Conservation (phyloP, 2,329 filamentous ascomycete species). For the Fusarium armeniacum region DNA sequence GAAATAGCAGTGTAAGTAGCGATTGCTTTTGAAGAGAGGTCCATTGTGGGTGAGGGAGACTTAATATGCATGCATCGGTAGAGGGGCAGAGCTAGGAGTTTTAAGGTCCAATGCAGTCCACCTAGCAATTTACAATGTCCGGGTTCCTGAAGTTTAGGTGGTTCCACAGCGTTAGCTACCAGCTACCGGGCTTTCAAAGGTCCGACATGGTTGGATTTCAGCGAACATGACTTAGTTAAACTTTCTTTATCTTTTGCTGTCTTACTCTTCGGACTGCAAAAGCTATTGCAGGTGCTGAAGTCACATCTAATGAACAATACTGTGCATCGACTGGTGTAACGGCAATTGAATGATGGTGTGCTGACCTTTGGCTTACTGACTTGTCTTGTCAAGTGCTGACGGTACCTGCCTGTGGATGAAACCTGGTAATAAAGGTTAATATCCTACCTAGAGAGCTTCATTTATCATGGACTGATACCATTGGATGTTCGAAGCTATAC, state of each 20-base stretch:
- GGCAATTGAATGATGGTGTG: background rate
- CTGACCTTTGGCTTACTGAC: conserved; percentile 6
- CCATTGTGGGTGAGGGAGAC: conserved; percentile 35
- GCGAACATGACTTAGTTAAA: background rate
- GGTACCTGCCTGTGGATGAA: background rate
- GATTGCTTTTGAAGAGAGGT: conserved; percentile 35
- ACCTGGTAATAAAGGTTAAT: too few relatives aligned
- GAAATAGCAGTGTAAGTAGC: conserved; percentile 27
- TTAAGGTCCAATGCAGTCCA: conserved; percentile 1
- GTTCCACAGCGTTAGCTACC: background rate
- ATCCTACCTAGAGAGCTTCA: background rate
- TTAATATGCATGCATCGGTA: conserved; percentile 4
- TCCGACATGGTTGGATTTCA: background rate
- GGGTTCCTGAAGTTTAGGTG: background rate
- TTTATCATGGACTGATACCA: background rate
- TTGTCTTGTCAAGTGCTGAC: conserved; percentile 16
- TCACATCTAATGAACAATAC: background rate
- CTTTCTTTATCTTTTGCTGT: background rate
- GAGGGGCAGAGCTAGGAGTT: conserved; percentile 24
- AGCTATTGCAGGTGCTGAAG: background rate
- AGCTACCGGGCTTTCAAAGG: background rate
- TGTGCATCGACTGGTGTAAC: background rate
- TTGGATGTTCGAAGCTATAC: background rate
- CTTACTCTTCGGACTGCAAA: background rate
- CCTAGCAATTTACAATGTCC: conserved; percentile 5